Conservation (phyloP, 2,329 filamentous ascomycete genomes). For the Aplosporella prunicola region DNA sequence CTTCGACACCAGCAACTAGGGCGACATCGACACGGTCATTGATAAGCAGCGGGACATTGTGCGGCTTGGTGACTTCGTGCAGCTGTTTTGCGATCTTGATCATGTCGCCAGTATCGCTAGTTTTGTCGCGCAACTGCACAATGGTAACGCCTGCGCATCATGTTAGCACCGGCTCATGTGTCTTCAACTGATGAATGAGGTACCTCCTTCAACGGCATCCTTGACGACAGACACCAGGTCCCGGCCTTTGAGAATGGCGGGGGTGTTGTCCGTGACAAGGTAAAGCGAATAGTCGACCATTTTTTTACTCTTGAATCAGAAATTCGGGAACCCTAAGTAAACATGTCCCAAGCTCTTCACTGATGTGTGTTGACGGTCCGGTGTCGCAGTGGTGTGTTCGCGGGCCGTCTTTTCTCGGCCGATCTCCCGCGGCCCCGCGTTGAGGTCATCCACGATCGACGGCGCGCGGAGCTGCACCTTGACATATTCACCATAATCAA, state of each 20-base stretch:
- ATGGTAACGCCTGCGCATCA: constrained; percentile 55
- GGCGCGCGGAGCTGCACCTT: too few species aligned
- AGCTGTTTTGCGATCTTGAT: constrained; percentile 62
- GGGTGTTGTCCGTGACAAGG: constrained; percentile 88
- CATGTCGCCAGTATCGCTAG: constrained; percentile 60
- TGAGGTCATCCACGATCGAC: too few species aligned
- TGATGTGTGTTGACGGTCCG: too few species aligned
- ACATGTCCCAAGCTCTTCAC: too few species aligned
- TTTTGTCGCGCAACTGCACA: constrained; percentile 88
- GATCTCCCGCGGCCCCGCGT: too few species aligned
- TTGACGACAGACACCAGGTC: constrained; percentile 66
- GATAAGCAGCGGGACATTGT: constrained; percentile 73
- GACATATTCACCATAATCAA: too few species aligned
- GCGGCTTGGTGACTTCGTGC: constrained; percentile 57
- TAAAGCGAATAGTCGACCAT: constrained; percentile 71
- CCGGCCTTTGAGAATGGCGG: constrained; percentile 63
- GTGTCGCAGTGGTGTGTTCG: too few species aligned
- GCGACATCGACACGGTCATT: constrained; percentile 91
- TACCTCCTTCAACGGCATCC: constrained; percentile 63
- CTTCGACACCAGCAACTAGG: constrained; percentile 74
- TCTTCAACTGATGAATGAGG: constrained; percentile 12
- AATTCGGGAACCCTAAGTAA: too few species aligned
- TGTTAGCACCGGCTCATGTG: constrained; percentile 1
- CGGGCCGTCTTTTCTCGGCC: too few species aligned
- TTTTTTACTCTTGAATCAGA: too few species aligned